Evolutionary conservation across 2,329 filamentous ascomycete genomes (phyloP).

Genomic region (Aaosphaeria arxii): DNA sequence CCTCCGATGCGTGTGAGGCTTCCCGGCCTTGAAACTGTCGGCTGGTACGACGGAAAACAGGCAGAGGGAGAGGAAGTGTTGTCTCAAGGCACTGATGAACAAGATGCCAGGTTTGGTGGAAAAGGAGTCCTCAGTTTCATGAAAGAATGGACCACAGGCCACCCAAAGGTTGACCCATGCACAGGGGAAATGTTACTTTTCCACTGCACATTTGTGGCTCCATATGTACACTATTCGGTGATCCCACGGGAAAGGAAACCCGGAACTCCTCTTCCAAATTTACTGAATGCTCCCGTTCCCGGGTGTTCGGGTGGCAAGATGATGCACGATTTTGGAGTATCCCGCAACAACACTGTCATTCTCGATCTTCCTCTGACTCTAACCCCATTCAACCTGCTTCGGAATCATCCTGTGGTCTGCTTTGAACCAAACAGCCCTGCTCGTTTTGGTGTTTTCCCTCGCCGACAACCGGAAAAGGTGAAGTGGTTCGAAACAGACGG

Average conservation of each 20-base stretch:
- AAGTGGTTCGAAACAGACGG: slow-evolving; percentile 67
- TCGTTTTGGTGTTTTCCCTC: slow-evolving; percentile 66
- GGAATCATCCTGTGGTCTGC: slow-evolving; percentile 55
- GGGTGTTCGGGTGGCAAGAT: slow-evolving; percentile 64
- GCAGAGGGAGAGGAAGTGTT: slow-evolving; percentile 51
- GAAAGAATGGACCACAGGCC: slow-evolving; percentile 69
- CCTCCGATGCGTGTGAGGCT: slow-evolving; percentile 65
- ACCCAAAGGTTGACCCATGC: slow-evolving; percentile 63
- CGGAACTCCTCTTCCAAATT: slow-evolving; percentile 7
- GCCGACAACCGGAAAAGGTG: slow-evolving; percentile 55
- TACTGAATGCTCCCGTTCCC: slow-evolving; percentile 56
- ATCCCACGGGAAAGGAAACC: slow-evolving; percentile 36
- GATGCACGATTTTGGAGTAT: slow-evolving; percentile 76
- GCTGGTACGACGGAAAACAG: slow-evolving; percentile 63
- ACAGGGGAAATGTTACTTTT: slow-evolving; percentile 67
- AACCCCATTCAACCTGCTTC: slow-evolving; percentile 60
- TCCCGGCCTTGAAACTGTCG: slow-evolving; percentile 64
- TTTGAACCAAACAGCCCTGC: slow-evolving; percentile 59
- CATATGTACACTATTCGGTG: slow-evolving; percentile 66
- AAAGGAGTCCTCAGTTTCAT: slow-evolving; percentile 58
- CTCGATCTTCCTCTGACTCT: slow-evolving; percentile 67
- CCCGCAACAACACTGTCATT: slow-evolving; percentile 60
- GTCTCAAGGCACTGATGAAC: slow-evolving; percentile 8
- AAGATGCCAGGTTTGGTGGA: slow-evolving; percentile 49
- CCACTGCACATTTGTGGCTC: slow-evolving; percentile 63